These are phyloP conservation scores for Kuraishia floccosa DNA, from an alignment of 805 yeast species.

Conservation along the genomic window DNA sequence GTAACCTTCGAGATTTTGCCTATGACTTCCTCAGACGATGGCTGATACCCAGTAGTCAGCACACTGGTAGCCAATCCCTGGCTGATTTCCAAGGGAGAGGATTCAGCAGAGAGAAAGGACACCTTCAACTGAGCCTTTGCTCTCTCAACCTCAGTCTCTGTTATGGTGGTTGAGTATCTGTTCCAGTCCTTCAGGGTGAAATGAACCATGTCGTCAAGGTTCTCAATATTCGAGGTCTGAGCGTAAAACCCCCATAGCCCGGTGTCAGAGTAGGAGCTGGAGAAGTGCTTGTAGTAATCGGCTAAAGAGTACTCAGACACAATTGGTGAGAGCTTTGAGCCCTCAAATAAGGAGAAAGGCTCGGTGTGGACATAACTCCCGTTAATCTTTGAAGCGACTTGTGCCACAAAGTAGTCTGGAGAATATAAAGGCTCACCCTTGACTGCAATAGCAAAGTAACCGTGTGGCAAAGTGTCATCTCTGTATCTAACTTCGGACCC, in stretches of 20 bases:
- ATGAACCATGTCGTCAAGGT: constrained; percentile 69
- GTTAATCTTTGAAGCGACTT: constrained; percentile 59
- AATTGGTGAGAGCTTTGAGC: constrained; percentile 60
- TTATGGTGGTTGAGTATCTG: constrained; percentile 64
- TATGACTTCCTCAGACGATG: constrained; percentile 47
- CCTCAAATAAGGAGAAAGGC: constrained; percentile 45
- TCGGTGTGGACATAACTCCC: constrained; percentile 42
- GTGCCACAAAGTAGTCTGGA: constrained; percentile 56
- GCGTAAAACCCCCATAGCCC: constrained; percentile 81
- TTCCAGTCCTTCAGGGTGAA: constrained; percentile 82
- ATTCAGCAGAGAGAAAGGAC: constrained; percentile 34
- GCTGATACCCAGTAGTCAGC: constrained; percentile 50
- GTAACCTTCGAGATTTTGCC: constrained; percentile 54
- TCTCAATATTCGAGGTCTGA: constrained; percentile 44
- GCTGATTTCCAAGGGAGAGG: constrained; percentile 38
- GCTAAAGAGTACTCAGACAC: constrained; percentile 64
- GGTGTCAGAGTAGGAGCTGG: constrained; percentile 59
- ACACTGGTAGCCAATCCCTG: constrained; percentile 48
- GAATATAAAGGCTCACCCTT: constrained; percentile 57
- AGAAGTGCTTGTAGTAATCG: constrained; percentile 63
- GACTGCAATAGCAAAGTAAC: constrained; percentile 67
- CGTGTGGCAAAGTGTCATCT: constrained; percentile 79
- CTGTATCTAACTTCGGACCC: constrained; percentile 84
- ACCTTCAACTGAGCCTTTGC: constrained; percentile 67
- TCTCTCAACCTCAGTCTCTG: constrained; percentile 69